Evolutionary conservation across 176 grass and related monocot species (phyloP).

Genomic region (Ananas comosus): DNA sequence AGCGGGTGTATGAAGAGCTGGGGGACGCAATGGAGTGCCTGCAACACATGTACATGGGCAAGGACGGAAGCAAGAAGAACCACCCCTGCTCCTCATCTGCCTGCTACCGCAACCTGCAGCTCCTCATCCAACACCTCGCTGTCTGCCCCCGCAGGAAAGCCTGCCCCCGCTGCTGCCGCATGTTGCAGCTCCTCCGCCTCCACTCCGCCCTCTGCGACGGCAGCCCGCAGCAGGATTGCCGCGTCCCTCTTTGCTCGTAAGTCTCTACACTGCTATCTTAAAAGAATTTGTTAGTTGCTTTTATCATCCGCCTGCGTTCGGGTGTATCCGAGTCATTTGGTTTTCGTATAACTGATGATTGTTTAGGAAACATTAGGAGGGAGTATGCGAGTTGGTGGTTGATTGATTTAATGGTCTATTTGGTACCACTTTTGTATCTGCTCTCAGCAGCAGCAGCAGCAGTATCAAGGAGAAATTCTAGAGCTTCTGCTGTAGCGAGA

Average conservation of each 20-base stretch:
- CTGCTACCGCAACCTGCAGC: slow-evolving; percentile 61
- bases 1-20: slow-evolving; percentile 67
- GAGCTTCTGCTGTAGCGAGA: too few relatives aligned
- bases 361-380: too few relatives aligned
- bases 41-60: slow-evolving; percentile 50
- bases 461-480: too few relatives aligned
- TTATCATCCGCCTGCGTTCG: background rate
- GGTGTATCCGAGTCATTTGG: too few relatives aligned
- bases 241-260: slow-evolving; percentile 70
- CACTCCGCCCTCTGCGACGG: slow-evolving; percentile 60
- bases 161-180: slow-evolving; percentile 71
- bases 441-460: too few relatives aligned
- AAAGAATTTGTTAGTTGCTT: background rate
- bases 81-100: slow-evolving; percentile 30
- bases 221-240: slow-evolving; percentile 20
- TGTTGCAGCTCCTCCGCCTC: slow-evolving; percentile 86
- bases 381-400: too few relatives aligned
- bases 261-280: background rate
- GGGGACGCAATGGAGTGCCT: slow-evolving; percentile 78
- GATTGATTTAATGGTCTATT: too few relatives aligned
- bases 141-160: slow-evolving; percentile 36
- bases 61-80: slow-evolving; percentile 19
- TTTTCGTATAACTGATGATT: too few relatives aligned
- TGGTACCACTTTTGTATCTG: too few relatives aligned
- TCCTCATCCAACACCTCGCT: slow-evolving; percentile 82